Evolutionary conservation across 345 rosid species (phyloP), one percentile per base, ranked within the genome.

Genomic region (Lepidium sativum): DNA sequence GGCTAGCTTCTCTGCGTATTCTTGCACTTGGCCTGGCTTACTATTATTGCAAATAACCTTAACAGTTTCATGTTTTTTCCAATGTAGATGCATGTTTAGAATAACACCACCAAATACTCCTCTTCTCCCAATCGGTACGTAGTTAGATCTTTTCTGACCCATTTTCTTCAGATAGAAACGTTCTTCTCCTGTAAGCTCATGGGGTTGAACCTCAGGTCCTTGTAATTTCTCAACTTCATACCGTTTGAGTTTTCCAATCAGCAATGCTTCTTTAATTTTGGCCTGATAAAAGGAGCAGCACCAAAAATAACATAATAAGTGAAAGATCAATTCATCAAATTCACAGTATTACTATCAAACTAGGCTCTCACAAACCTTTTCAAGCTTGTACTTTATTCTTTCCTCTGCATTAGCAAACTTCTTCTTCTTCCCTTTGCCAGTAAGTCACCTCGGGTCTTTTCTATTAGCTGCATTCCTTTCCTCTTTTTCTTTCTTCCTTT

Each of bases 1-100:
- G 34, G 92, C 89, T 69, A 91, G 82, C 70, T 91, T 94, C 35
- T 82, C 76, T 0, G 94, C 91, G 51, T 69, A 79, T 42, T 77
- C 80, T 1, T 86, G 83, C 25, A 86, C 79, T 62, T 81, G 92
- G 9, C 95, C 91, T 16, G 96, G 86, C 71, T 86, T 90, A 78
- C 83, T 79, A 45, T 86, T 78, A 47, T 94, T 94, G 81, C 87
- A 88, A 8, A 94, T 87, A 60, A 91, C 96, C 78, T 94, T 83
- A 57, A 94, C 97, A 13, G 97, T 94, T 69, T 94, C 96, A 38
- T 90, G 97, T 13, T 86, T 91, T 73, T 91, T 90, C 97, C 96
- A 90, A 43, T 92, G 95, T 80, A 89, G 63, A 71, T 92, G 97
- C 98, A 89, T 87, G 33, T 92, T 92, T n/a, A 89, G 86, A 71